Conservation (phyloP, 179 eudicot species). For the Vitellaria paradoxa region DNA sequence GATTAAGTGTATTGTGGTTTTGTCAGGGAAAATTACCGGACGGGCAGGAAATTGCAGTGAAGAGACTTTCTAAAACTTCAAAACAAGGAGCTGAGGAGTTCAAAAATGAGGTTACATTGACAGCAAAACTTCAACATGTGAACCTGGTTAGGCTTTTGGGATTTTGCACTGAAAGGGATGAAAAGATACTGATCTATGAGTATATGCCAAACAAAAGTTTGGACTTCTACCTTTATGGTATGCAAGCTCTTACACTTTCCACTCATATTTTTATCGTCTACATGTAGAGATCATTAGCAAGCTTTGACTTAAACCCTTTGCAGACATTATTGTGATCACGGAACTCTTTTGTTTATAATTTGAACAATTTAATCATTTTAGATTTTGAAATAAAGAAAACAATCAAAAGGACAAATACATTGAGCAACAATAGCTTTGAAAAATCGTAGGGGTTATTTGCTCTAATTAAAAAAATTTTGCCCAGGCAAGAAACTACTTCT, state of each 20-base stretch:
- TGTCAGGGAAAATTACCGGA: conserved; percentile 33
- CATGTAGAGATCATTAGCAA: neutral
- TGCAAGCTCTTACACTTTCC: neutral
- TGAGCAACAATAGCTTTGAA: neutral
- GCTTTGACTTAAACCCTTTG: neutral
- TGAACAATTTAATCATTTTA: neutral
- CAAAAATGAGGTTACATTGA: conserved; percentile 40
- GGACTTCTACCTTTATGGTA: conserved; percentile 45
- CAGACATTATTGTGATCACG: neutral
- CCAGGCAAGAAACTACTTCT: neutral
- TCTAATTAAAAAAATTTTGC: neutral
- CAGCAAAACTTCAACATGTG: conserved; percentile 46
- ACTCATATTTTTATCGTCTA: too few relatives aligned
- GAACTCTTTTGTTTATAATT: neutral
- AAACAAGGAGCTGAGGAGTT: conserved; percentile 46
- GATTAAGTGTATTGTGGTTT: neutral
- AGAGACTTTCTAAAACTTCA: conserved; percentile 42
- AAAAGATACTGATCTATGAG: conserved; percentile 45
- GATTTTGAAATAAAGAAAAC: neutral
- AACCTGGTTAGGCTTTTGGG: conserved; percentile 42
- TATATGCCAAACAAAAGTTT: conserved; percentile 49
- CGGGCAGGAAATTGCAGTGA: conserved; percentile 50
- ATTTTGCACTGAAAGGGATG: conserved; percentile 35
- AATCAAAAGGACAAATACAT: neutral
- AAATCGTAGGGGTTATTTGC: neutral